Percentiles rank a stretch among this genome's conserved stretches.
Conservation (phyloP, 768 basidiomycete genomes). For the Crassisporium funariophilum region DNA sequence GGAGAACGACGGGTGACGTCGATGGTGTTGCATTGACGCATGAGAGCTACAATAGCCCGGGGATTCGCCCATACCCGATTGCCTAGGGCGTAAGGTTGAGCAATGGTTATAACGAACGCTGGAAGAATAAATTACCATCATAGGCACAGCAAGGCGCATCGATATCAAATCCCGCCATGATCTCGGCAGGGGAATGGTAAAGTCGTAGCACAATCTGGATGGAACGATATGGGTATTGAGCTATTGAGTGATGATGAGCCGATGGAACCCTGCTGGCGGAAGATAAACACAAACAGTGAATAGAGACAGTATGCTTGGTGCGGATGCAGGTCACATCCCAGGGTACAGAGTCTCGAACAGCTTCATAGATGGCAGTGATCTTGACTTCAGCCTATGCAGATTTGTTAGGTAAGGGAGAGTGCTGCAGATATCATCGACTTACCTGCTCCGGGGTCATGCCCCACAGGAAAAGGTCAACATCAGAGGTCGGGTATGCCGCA, state of each 20-base stretch:
- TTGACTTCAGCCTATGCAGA: constrained; percentile 67
- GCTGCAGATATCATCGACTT: constrained; percentile 3
- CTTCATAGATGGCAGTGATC: constrained; percentile 60
- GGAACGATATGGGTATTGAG: constrained; percentile 66
- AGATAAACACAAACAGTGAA: constrained; percentile 49
- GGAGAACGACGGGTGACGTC: constrained; percentile 66
- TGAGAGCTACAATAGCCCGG: constrained; percentile 59
- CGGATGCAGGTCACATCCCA: constrained; percentile 72
- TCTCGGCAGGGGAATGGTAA: constrained; percentile 63
- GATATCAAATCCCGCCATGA: constrained; percentile 69
- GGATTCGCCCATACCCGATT: constrained; percentile 63
- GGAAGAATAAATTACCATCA: too few relatives aligned
- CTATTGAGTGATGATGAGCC: constrained; percentile 26
- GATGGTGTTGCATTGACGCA: constrained; percentile 65
- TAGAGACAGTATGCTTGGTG: constrained; percentile 66
- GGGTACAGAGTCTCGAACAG: constrained; percentile 64
- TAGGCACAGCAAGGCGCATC: constrained; percentile 64
- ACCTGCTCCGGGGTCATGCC: constrained; percentile 59
- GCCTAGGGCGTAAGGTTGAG: too few relatives aligned
- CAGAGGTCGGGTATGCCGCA: constrained; percentile 57
- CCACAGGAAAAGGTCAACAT: constrained; percentile 66
- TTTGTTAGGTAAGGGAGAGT: too few relatives aligned
- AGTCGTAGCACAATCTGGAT: constrained; percentile 70
- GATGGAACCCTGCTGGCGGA: background rate
- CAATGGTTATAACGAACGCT: too few relatives aligned